Base-by-base conservation (phyloP, 306 rosid species). In the Phaseolus lunatus region DNA sequence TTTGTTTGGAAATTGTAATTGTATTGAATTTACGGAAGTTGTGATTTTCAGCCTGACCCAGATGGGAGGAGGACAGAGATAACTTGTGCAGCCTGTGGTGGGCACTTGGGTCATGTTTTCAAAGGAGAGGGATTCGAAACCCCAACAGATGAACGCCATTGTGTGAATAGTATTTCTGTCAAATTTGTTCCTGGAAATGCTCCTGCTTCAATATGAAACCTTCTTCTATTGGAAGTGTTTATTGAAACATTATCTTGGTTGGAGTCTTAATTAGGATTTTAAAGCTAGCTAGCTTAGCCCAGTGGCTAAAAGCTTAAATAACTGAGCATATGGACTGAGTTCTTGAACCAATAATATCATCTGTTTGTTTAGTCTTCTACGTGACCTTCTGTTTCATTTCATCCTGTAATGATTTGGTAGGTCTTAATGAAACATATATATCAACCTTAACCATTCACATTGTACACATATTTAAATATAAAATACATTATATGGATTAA, bases 51-150 rank as follows among this genome's bases (percentile, higher is more conserved):
- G 97, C 87, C 94, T 9, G 97, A 91, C 41, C 97, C 97, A 2
- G 97, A 90, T 89, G 98, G 96, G 50, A 91, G 92, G 87, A 87
- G 96, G 78, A 91, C 87, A 49, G 98, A 90, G 92, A 91, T 93
- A 77, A 93, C 96, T 0, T 91, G 98, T 88, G 88, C 94, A 70
- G 94, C 93, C 1, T 94, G 96, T 73, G 97, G 89, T 8, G 93
- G 97, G 9, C 93, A 89, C 76, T 81, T 90, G 87, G 94, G 96
- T 18, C 97, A 94, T 82, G 96, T 91, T 82, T 90, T 89, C 83
- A 91, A 87, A 83, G 91, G 97, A 43, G 97, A 94, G 62, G 94
- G 94, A 20, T 89, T 88, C 76, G 80, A 85, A 86, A 86, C 90
- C 45, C 97, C 96, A 2, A 94, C 88, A 0, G 91, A 94, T 76